phyloP scores from a whole-genome alignment of 2,329 filamentous ascomycete species.

The Colletotrichum tanaceti region DNA sequence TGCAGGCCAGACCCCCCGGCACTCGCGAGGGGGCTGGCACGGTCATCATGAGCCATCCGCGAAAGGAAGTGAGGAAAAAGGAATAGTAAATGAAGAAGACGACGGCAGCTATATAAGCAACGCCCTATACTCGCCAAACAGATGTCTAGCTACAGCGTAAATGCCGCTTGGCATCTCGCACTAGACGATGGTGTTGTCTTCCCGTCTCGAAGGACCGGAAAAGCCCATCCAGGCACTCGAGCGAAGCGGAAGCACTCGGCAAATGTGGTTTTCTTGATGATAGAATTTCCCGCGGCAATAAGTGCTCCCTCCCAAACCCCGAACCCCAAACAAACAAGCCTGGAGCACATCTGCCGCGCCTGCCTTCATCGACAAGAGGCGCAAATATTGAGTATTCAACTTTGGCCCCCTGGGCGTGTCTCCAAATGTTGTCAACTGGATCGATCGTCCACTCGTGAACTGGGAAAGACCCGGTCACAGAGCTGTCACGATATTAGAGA shows the following conservation, averaged over 20 bases:
- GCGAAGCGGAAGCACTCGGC: not conserved
- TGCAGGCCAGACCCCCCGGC: not conserved
- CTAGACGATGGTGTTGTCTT: conserved; percentile 11
- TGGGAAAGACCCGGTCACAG: not conserved
- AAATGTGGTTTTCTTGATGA: no score
- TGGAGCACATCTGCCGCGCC: no score
- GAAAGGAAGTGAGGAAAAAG: not conserved
- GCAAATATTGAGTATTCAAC: not conserved
- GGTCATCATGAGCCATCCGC: not conserved
- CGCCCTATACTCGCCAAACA: not conserved
- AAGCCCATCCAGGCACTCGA: not conserved
- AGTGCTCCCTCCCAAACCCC: no score
- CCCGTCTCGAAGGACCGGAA: not conserved
- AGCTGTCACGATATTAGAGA: conserved; percentile 4
- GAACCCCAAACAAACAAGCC: not conserved
- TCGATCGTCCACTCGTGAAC: conserved; percentile 8
- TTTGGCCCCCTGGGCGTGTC: not conserved
- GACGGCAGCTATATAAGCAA: not conserved
- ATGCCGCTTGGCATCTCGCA: conserved; percentile 24
- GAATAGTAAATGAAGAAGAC: not conserved
- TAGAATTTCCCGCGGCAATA: not conserved
- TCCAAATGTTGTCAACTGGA: conserved; percentile 1
- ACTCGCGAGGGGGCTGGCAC: not conserved
- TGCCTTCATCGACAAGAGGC: not conserved
- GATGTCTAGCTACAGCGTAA: not conserved